phyloP scores from a whole-genome alignment of 345 rosid species.

The Theobroma cacao region DNA sequence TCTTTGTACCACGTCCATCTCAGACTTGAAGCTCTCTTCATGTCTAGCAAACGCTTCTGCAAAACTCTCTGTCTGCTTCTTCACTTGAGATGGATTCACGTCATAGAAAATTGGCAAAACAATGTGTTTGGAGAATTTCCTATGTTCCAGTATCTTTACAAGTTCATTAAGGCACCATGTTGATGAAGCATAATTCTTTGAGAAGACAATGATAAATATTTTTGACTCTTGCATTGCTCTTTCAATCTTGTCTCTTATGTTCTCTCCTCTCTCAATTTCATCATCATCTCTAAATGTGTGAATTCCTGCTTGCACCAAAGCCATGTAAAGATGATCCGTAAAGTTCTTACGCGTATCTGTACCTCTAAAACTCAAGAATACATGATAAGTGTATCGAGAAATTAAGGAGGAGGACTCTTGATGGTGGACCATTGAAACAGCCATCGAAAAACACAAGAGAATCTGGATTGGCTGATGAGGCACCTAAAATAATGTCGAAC shows the following conservation, averaged over 20 bases:
- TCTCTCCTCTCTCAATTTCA: background rate
- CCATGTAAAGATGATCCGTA: background rate
- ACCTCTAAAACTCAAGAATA: background rate
- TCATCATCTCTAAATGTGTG: background rate
- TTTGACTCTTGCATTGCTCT: background rate
- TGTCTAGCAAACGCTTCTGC: background rate
- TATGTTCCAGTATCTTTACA: slow-evolving; percentile 24
- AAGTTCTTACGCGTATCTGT: background rate
- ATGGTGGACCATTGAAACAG: background rate
- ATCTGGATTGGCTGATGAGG: background rate
- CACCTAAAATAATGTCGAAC: too few relatives aligned
- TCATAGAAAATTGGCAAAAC: slow-evolving; percentile 34
- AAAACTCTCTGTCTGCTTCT: slow-evolving; percentile 5
- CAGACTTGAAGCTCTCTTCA: background rate
- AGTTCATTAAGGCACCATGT: slow-evolving; percentile 1
- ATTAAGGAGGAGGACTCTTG: background rate
- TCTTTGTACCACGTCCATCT: background rate
- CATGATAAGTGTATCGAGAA: background rate
- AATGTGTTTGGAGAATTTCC: background rate
- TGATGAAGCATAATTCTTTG: background rate
- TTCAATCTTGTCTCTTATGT: background rate
- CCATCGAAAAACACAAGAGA: background rate
- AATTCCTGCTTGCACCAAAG: background rate
- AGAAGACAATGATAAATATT: background rate
- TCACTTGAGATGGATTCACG: slow-evolving; percentile 23